These are phyloP conservation scores for Vickermania ingenoplastis DNA, from an alignment of 208 protist species.

Conservation along the genomic window DNA sequence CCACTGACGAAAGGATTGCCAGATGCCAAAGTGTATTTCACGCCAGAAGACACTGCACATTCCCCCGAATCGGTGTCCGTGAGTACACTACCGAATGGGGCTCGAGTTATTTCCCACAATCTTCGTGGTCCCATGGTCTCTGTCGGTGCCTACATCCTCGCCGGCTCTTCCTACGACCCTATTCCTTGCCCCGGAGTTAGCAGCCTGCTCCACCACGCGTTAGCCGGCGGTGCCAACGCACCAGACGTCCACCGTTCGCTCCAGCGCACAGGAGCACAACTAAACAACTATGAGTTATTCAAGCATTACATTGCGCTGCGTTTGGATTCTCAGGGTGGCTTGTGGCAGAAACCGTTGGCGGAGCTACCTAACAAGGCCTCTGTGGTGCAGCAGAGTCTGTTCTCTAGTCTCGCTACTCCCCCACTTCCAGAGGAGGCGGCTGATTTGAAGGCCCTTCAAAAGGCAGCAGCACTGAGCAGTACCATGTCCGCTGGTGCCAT, in stretches of 20 bases:
- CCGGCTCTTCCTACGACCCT: slow-evolving; percentile 77
- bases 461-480: neutral
- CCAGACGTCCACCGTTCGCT: slow-evolving; percentile 80
- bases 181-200: slow-evolving; percentile 47
- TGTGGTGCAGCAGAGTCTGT: slow-evolving; percentile 74
- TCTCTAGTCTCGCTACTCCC: slow-evolving; percentile 65
- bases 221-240: slow-evolving; percentile 69
- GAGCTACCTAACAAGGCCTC: slow-evolving; percentile 34
- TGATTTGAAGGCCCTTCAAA: slow-evolving; percentile 15
- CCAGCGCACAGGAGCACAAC: slow-evolving; percentile 63
- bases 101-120: slow-evolving; percentile 73
- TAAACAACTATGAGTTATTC: slow-evolving; percentile 67
- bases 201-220: slow-evolving; percentile 63
- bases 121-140: slow-evolving; percentile 53
- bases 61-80: slow-evolving; percentile 36
- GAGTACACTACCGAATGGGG: slow-evolving; percentile 70
- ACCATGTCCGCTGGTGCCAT: slow-evolving; percentile 44
- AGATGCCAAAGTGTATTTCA: neutral
- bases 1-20: slow-evolving; percentile 43
- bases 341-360: slow-evolving; percentile 31
- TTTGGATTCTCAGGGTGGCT: slow-evolving; percentile 58
- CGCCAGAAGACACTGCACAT: neutral
- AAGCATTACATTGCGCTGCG: slow-evolving; percentile 80
- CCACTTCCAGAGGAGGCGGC: slow-evolving; percentile 72
- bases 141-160: slow-evolving; percentile 74